phyloP scores from a whole-genome alignment of 2,329 filamentous ascomycete species.

The Metarhizium brunneum region DNA sequence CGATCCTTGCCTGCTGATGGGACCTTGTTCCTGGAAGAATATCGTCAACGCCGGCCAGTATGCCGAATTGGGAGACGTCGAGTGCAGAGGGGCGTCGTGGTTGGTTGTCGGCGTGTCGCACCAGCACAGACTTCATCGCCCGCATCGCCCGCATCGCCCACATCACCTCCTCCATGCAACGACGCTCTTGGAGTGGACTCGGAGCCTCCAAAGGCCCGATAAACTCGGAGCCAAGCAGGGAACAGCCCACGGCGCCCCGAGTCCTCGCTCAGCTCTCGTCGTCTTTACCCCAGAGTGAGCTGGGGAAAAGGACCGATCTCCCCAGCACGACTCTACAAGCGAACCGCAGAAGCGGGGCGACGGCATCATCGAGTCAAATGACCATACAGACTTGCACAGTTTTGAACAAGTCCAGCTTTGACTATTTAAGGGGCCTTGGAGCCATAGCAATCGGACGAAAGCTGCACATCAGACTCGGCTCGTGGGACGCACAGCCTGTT shows the following conservation, averaged over 20 bases:
- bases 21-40: not conserved
- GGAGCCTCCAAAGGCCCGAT: not conserved
- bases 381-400: not conserved
- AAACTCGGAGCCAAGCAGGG: not conserved
- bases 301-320: not conserved
- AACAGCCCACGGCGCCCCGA: not conserved
- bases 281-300: not conserved
- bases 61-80: too few relatives aligned
- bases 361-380: not conserved
- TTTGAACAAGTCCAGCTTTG: not conserved
- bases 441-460: not conserved
- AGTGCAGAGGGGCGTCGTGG: too few relatives aligned
- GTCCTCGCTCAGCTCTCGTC: too few relatives aligned
- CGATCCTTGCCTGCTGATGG: not conserved
- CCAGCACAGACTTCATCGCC: not conserved
- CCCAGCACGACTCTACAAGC: not conserved
- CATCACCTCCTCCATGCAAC: not conserved
- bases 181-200: not conserved
- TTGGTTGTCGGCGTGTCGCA: not conserved
- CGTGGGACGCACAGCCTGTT: not conserved
- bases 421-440: not conserved
- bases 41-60: too few relatives aligned
- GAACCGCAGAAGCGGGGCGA: not conserved
- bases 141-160: not conserved
- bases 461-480: not conserved